Percentiles rank a stretch among this genome's conserved stretches.
phyloP scores from a whole-genome alignment of 1,284 basidiomycete genomes.

The Farysia itapuensis region DNA sequence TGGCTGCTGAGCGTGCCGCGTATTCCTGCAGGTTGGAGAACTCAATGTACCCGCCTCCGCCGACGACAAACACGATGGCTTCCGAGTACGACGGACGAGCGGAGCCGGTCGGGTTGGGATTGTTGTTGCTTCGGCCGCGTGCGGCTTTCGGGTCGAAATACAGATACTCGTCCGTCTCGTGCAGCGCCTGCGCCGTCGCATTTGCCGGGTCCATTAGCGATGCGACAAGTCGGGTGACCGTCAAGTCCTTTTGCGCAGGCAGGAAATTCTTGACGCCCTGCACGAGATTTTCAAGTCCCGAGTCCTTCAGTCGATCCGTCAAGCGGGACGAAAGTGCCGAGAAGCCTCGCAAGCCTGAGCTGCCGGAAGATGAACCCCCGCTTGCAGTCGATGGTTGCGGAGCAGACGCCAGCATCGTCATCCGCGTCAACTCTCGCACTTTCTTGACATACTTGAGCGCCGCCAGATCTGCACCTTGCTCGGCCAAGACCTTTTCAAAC shows the following conservation, averaged over 20 bases:
- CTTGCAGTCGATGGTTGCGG: conserved; percentile 64
- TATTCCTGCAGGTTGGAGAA: conserved; percentile 77
- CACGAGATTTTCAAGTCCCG: conserved; percentile 87
- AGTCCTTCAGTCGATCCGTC: conserved; percentile 89
- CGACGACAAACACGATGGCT: conserved; percentile 90
- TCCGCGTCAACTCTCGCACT: conserved; percentile 90
- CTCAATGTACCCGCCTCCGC: conserved; percentile 95
- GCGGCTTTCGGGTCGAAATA: conserved; percentile 76
- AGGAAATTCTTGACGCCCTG: conserved; percentile 98
- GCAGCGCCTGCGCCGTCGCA: conserved; percentile 69
- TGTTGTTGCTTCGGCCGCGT: conserved; percentile 23
- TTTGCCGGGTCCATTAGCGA: conserved; percentile 94
- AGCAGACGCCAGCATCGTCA: conserved; percentile 81
- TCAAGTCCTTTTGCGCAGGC: conserved; percentile 89
- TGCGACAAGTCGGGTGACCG: conserved; percentile 87
- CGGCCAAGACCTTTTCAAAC: conserved; percentile 65
- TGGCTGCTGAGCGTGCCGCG: conserved; percentile 16
- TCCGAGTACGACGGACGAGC: conserved; percentile 72
- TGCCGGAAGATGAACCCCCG: conserved; percentile 65
- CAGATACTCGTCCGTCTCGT: conserved; percentile 92
- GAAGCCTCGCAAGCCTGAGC: conserved; percentile 88
- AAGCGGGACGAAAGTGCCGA: conserved; percentile 69
- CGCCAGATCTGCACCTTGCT: conserved; percentile 71
- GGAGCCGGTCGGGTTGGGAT: conserved; percentile 14
- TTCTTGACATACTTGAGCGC: conserved; percentile 91